These are phyloP conservation scores for Bromus sterilis DNA, from an alignment of 176 grass and related monocot species.

Conservation along the genomic window DNA sequence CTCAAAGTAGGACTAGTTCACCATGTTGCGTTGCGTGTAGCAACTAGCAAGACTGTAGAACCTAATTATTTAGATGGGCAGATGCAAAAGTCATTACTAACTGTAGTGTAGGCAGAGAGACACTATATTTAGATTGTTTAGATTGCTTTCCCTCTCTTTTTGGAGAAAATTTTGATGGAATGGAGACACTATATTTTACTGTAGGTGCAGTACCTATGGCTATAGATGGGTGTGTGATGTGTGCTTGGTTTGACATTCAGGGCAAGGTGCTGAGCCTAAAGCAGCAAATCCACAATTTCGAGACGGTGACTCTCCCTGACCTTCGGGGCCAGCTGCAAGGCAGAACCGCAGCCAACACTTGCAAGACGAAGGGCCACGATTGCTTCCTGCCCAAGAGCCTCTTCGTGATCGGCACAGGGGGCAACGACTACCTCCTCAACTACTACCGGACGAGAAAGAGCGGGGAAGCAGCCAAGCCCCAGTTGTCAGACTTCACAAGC, in stretches of 20 bases:
- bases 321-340: constrained; percentile 24
- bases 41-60: no score
- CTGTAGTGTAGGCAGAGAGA: no score
- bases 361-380: background rate
- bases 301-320: constrained; percentile 39
- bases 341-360: background rate
- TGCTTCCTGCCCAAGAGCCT: constrained; percentile 42
- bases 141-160: no score
- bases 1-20: no score
- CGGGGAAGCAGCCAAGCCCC: background rate
- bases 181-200: background rate
- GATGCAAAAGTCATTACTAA: no score
- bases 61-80: no score
- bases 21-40: no score
- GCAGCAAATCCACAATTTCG: constrained; percentile 51
- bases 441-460: constrained; percentile 28
- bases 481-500: constrained; percentile 30
- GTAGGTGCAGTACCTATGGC: background rate
- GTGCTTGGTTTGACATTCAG: constrained; percentile 4
- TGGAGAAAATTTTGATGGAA: no score
- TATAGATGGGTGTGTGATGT: background rate
- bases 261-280: constrained; percentile 40
- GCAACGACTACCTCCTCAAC: constrained; percentile 62
- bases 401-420: constrained; percentile 50
- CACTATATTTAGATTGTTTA: no score